Base-by-base conservation (phyloP, 306 rosid species). In the Vigna radiata region DNA sequence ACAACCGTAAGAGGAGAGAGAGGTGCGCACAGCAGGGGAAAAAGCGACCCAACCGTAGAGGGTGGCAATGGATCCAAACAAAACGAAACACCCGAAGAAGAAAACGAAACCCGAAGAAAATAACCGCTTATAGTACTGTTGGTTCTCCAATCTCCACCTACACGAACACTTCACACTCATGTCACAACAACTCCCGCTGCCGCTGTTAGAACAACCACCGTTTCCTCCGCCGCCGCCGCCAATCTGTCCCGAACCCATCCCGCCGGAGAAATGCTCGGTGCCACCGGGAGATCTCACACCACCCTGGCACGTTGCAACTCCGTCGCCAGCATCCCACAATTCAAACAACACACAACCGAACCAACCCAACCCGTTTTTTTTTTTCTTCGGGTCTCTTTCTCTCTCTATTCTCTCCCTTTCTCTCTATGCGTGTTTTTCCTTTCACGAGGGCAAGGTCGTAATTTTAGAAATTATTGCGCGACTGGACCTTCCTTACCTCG, bases 11-110 rank as follows among this genome's bases (percentile, higher is more conserved):
- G 84, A 47, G 4, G 89, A 52, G n/a, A 85, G 59, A 31, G 58
- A 72, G 8, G 89, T n/a, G 8, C 86, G 90, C 5, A 90, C 87
- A 39, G 79, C 23, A 1, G 99, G 99, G 7, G 94, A 68, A 77
- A 91, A 93, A 69, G 87, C 90, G 14, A 96, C 86, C 97, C 98
- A 91, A 14, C 91, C 92, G 56, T 92, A 96, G 23, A 96, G 73
- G 41, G 84, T 81, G 21, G 96, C 98, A 41, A 89, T 75, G 81
- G 96, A 91, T 86, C 96, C 97, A 18, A 89, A 89, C 87, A 96
- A 50, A 73, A 92, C 87, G 21, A 92, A 83, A 76, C 96, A 89
- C 2, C 90, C 97, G 13, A 96, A 84, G 76, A 96, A 88, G 83
- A 92, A 96, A 8, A 87, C 81, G 3, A 84, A 90, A 54, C 93